Evolutionary conservation across 2,329 filamentous ascomycete genomes (phyloP).

Genomic region (Fusarium lyarnte): DNA sequence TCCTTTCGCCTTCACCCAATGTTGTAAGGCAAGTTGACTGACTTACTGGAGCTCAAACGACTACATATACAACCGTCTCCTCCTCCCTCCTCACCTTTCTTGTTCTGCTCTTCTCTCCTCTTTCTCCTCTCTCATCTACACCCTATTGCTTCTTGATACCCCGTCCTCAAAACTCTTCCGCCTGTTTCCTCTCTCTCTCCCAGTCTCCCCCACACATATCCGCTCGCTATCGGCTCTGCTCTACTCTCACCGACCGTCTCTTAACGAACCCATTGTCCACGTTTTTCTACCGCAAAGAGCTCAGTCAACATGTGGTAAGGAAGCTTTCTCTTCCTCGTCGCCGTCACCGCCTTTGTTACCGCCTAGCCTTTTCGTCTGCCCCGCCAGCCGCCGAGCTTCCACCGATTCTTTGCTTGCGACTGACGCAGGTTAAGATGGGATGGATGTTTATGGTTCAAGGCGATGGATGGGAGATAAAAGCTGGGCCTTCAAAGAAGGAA

Average conservation of each 20-base stretch:
- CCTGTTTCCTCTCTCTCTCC: conserved; percentile 18
- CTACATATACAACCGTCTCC: conserved; percentile 42
- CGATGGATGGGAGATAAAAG: neutral
- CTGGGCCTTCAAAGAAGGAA: conserved; percentile 11
- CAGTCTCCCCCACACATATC: conserved; percentile 14
- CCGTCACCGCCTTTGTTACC: conserved; percentile 35
- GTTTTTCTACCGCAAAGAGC: conserved; percentile 24
- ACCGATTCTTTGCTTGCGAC: conserved; percentile 33
- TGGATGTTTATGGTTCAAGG: conserved; percentile 14
- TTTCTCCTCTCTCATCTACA: conserved; percentile 37
- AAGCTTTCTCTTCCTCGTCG: conserved; percentile 22
- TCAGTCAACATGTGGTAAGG: conserved; percentile 46
- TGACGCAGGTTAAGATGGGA: conserved; percentile 15
- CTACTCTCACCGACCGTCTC: conserved; percentile 31
- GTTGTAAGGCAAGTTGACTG: neutral
- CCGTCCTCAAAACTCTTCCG: conserved; percentile 24
- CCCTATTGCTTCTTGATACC: conserved; percentile 45
- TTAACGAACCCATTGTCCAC: conserved; percentile 27
- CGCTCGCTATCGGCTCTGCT: conserved; percentile 34
- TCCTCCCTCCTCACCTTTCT: conserved; percentile 31
- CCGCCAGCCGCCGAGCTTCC: conserved; percentile 17
- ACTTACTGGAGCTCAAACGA: conserved; percentile 20
- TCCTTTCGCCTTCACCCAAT: conserved; percentile 1
- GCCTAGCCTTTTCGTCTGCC: neutral
- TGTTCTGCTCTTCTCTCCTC: conserved; percentile 38